Evolutionary conservation across 2,329 filamentous ascomycete genomes (phyloP), one percentile per base, ranked within the genome.

Genomic region (Zymoseptoria ardabiliae): DNA sequence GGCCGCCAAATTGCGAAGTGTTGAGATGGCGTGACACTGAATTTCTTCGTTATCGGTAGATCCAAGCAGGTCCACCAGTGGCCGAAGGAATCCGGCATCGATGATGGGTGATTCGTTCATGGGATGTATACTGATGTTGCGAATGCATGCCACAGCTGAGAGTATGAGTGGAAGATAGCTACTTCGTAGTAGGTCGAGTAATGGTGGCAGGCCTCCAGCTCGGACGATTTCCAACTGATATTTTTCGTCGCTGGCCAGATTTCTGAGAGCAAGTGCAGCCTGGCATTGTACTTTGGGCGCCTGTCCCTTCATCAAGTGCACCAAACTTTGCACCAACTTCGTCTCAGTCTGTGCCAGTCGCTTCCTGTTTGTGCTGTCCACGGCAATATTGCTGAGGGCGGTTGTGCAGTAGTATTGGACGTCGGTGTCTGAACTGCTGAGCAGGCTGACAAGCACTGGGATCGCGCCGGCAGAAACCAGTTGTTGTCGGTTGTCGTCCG

Each of bases 341-440:
- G 90, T 86, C 73, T 99, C 94, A 8, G 89, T 92, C 71, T 95
- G 88, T 28, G 93, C 91, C 57, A 99, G 83, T 73, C 93, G 91
- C 71, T 92, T 91, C 66, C 94, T 84, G 77, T 97, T 97, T 70
- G 86, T 88, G 52, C 88, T 83, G 72, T 99, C 94, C 57, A 99
- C 94, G 6, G 94, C 94, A 68, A 99, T 99, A 75, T 99, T 99
- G 81, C 93, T 97, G 60, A 99, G 84, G 11, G 94, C 94, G 4
- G 94, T 99, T 19, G 94, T 99, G 79, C 94, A 99, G 77, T 99
- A 99, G 77, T 99, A 99, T 77, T 99, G 94, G 30, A 99, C 94
- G 72, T 99, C 94, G 66, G 97, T 92, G 71, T 99, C 94, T 60
- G 88, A 80, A 23, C 94, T 97, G 8, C 90, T 91, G 52, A 99